Base-by-base conservation (phyloP, 768 basidiomycete genomes). In the Amanita pallidorosea region DNA sequence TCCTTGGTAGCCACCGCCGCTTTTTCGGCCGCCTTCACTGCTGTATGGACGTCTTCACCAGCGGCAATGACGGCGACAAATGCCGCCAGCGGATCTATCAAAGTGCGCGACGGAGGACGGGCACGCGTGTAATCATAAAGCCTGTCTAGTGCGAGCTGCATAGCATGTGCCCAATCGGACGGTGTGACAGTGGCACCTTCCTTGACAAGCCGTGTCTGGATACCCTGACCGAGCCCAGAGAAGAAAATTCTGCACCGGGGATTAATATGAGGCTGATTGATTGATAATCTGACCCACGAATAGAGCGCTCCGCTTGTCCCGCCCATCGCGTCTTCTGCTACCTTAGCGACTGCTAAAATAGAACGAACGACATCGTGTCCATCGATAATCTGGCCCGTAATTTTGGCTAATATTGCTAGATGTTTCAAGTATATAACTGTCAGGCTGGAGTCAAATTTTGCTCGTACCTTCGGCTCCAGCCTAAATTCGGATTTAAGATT, bases 251-350 rank as follows among this genome's bases (percentile, higher is more conserved):
- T 92, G 60, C 1, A 49, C 31, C 25, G 13, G 9, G 29, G 42
- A 7, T 36, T 17, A 56, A 23, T 47, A 29, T 27, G 33, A 9
- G 25, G 50, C 40, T 23, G 42, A 27, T 38, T 22, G 45, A 25
- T 20, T 40, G 45, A 23, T 43, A 22, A 51, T 23, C 27, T 5
- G 9, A 77, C 87, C 52, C 56, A 90, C 88, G 91, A 92, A 64
- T 93, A 95, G 23, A 95, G 64, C 0, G 91, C 90, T 3, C 92
- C 92, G 56, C 85, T 88, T 5, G 92, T 94, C 31, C 92, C 92
- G 11, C 88, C 92, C 92, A 95, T 95, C 15, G 73, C 70, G 57
- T 88, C 83, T 63, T 92, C 88, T 2, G 85, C 83, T 7, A 84
- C 78, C 55, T 80, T 74, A 2, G 92, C 78, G 53, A 94, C 79